Base-by-base conservation (phyloP, 164 flowering plant species). In the Chloranthus sessilifolius region DNA sequence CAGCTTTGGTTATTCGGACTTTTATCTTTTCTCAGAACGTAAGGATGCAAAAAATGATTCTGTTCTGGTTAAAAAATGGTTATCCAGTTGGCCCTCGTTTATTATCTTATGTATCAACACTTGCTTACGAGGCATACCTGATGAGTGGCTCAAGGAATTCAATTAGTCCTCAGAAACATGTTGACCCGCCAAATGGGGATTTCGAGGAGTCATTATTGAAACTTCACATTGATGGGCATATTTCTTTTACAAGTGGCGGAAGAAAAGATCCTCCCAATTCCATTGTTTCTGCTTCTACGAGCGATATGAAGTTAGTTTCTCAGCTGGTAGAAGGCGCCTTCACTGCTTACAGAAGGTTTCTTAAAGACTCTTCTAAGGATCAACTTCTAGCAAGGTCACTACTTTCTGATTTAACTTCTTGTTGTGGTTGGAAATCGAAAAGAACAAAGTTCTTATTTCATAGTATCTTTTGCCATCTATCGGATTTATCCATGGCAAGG, bases 51-150 rank as follows among this genome's bases (percentile, higher is more conserved):
- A 65, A 65, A 37, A 55, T 75, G 74, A 42, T 79, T 29, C 37
- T 62, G n/a, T 69, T 50, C 36, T 79, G 84, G 84, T 59, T 65
- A 34, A 67, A 38, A 39, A 61, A 63, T 48, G 72, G 69, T 43
- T 63, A 50, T 47, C 66, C 65, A 7, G 77, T 79, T 15, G 75
- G 79, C 20, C 68, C 72, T 15, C 58, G 73, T 26, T 14, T 79
- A 19, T 47, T 79, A 14, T 71, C 61, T 50, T 79, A 74, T 69
- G 77, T 64, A 43, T 49, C 73, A 10, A 67, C 64, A 53, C 74
- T 79, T 52, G 76, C 73, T 48, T 45, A 43, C 56, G 84, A 76
- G 55, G 77, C 72, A 53, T 36, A 56, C 5, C 2, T 7, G 20
- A 41, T 19, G 4, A 44, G 45, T 37, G 36, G 52, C 33, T 40